These are phyloP conservation scores for Sonneratia alba DNA, from an alignment of 345 rosid genomes.

Conservation along the genomic window DNA sequence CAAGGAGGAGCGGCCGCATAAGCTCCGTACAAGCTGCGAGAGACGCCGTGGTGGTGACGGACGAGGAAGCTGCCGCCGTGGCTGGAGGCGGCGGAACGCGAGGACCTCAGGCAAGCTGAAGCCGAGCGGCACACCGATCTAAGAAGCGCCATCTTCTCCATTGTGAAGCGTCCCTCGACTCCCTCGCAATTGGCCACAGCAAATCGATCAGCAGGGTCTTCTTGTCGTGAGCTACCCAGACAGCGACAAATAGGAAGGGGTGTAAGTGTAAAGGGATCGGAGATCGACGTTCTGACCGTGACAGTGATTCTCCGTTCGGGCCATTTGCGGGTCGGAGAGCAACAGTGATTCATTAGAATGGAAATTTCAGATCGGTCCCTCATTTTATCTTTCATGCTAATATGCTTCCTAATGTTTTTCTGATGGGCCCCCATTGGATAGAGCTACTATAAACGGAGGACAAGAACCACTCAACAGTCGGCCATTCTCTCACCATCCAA, in stretches of 20 bases:
- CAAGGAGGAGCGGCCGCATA: constrained; percentile 4
- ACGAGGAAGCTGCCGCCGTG: constrained; percentile 12
- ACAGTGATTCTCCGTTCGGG: not conserved
- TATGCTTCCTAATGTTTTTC: not conserved
- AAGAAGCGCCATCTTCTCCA: constrained; percentile 19
- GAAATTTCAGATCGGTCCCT: not conserved
- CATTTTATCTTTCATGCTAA: not conserved
- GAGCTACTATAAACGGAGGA: not conserved
- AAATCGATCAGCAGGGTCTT: not conserved
- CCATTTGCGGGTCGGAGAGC: not conserved
- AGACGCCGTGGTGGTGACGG: constrained; percentile 13
- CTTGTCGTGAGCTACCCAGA: not conserved
- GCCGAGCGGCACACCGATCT: constrained; percentile 21
- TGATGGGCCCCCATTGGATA: no score
- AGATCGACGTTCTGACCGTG: not conserved
- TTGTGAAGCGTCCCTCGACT: not conserved
- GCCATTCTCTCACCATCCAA: not conserved
- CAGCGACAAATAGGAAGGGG: not conserved
- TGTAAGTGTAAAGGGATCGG: not conserved
- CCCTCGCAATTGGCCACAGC: not conserved
- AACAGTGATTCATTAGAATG: no score
- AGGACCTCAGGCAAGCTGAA: constrained; percentile 18
- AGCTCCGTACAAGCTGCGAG: constrained; percentile 13
- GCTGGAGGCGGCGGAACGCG: constrained; percentile 11
- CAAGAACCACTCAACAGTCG: not conserved